Evolutionary conservation across 139 green algal genomes (phyloP), one percentile per base, ranked within the genome.

Genomic region (Dunaliella sp.): DNA sequence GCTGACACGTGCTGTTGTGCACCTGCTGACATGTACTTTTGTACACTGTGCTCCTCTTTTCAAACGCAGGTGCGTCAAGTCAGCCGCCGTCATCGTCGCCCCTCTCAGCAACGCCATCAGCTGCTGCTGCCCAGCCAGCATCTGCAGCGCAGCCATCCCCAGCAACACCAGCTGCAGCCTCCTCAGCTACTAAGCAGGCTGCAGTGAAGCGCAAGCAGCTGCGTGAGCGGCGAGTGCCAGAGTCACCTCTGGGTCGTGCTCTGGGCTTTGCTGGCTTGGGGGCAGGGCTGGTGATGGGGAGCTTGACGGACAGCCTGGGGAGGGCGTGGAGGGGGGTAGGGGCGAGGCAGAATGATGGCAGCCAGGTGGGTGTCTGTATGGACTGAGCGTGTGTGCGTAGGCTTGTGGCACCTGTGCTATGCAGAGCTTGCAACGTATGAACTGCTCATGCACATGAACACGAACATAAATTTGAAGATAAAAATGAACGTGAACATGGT

Each of bases 191-290:
- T 35, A 76, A 32, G 12, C 24, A 34, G 26, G 36, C 65, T 59
- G 16, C 32, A 37, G 22, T 28, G 2, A 12, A 1, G 1, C 32
- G 26, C n/a, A 38, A 82, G 7, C 77, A 83, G 75, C 82, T 92
- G 79, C 72, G 89, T 2, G 89, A 92, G 82, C 83, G 91, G 22
- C 81, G 86, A 31, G 96, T 99, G 31, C 96, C 96, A 0, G 94
- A 93, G 82, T 95, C 90, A 38, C 91, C 89, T 0, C 83, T 98
- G 12, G 92, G 91, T 3, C 87, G 96, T 0, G 95, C 92, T 0
- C 59, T 96, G 38, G 96, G 95, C 12, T 99, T 99, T 91, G 96
- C 93, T 0, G 84, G 89, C 48, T 93, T 99, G 86, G 96, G 94
- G 2, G 92, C 91, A 24, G 91, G 87, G 21, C 92, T 99, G n/a